Conservation (phyloP, 495 filamentous ascomycete species). For the Paragyromitra xinjiangensis region DNA sequence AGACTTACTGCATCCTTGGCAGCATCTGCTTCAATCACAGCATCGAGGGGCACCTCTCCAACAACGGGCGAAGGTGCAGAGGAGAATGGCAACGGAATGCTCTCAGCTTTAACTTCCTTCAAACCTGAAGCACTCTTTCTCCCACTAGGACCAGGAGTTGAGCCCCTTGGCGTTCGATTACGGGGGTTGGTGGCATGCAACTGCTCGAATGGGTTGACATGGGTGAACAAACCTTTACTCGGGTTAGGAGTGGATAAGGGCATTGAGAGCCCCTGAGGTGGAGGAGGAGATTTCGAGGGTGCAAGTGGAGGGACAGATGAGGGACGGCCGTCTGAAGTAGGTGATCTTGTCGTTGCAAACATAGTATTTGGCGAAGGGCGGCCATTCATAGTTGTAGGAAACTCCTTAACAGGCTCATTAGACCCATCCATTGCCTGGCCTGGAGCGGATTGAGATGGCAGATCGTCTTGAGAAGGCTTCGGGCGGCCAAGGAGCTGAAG, state of each 20-base stretch:
- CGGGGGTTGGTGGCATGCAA: conserved; percentile 73
- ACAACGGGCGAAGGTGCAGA: conserved; percentile 60
- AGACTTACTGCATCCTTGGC: conserved; percentile 59
- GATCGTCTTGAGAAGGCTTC: conserved; percentile 61
- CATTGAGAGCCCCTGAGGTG: conserved; percentile 33
- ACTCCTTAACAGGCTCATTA: conserved; percentile 22
- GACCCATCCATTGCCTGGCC: conserved; percentile 13
- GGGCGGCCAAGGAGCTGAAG: conserved; percentile 71
- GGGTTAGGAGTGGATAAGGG: conserved; percentile 52
- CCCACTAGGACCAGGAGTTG: conserved; percentile 43
- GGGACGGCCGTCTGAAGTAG: conserved; percentile 39
- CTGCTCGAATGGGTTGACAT: conserved; percentile 83
- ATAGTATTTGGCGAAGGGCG: conserved; percentile 32
- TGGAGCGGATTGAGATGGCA: conserved; percentile 26
- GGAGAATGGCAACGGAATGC: conserved; percentile 54
- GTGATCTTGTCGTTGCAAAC: conserved; percentile 44
- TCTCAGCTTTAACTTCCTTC: conserved; percentile 52
- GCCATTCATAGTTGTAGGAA: conserved; percentile 16
- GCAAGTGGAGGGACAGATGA: conserved; percentile 48
- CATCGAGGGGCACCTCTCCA: conserved; percentile 54
- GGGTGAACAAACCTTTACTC: conserved; percentile 69
- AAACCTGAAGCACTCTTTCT: conserved; percentile 51
- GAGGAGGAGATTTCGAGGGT: conserved; percentile 42
- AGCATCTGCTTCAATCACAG: conserved; percentile 58
- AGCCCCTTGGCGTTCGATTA: conserved; percentile 63